Base-by-base conservation (phyloP, 2,329 filamentous ascomycete species). In the Aspergillus fumigatiaffinis region DNA sequence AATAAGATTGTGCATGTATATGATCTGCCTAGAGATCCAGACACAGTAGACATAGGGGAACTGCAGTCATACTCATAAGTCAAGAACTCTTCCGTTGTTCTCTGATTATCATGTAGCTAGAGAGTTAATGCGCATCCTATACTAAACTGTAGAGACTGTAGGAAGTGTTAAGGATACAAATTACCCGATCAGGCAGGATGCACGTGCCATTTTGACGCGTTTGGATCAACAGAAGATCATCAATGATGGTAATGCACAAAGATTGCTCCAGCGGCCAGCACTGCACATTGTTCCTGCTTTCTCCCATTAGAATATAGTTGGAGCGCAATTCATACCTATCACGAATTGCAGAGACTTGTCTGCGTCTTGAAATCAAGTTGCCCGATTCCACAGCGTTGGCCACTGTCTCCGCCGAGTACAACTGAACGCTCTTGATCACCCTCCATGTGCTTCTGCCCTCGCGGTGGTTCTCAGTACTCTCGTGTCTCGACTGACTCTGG, bases 211-310 rank as follows among this genome's bases (percentile, higher is more conserved):
- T 47, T 47, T 25, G 44, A 47, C 44, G 21, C 44, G 44, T 14
- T 47, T 26, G 9, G 32, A 38, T 38, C 32, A 38, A 38, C 32
- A 38, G 14, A 38, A 38, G 32, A 38, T 38, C 32, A 38, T 38
- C 32, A 14, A 17, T 17, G 32, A 38, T 32, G 47, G 44, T 20
- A 32, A 42, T 54, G 21, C 44, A 48, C 35, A 50, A 44, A 56
- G 66, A 73, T 64, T 84, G 84, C 71, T 85, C 85, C 60, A 76
- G 32, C 14, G 7, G 32, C 5, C 32, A 35, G 32, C 32, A 38
- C 32, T 38, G 32, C 32, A n/a, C 32, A 38, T 38, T 38, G 2
- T 38, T 38, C 14, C 14, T 38, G 32, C 5, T 38, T 7, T 6
- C 32, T 38, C 14, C 2, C 14, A 17, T 17, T 38, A 7, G 5